Percentiles rank a stretch among this genome's conserved stretches.
Conservation (phyloP, 495 filamentous ascomycete genomes). For the Aspergillus diversus region DNA sequence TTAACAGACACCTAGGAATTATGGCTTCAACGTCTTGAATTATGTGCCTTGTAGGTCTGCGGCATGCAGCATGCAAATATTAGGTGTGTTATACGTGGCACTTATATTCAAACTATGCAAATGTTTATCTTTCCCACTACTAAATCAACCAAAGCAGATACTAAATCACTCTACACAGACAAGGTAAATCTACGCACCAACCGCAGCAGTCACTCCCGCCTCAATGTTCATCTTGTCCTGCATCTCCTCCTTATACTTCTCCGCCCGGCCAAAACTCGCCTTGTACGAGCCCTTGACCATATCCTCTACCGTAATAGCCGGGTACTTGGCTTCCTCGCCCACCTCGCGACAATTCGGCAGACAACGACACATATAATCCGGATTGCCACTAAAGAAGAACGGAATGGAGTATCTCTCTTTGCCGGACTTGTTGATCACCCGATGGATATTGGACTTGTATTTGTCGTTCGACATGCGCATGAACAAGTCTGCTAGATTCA, state of each 20-base stretch:
- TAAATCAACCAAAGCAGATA: background rate
- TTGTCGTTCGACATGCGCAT: slow-evolving; percentile 65
- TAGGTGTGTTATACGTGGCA: too few species aligned
- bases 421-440: slow-evolving; percentile 52
- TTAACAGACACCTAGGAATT: too few species aligned
- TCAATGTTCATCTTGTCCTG: slow-evolving; percentile 18
- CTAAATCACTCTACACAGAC: background rate
- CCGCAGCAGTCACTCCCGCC: slow-evolving; percentile 17
- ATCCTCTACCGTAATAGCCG: slow-evolving; percentile 48
- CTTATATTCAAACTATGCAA: too few species aligned
- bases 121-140: background rate
- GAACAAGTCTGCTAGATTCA: slow-evolving; percentile 61
- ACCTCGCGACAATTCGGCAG: slow-evolving; percentile 50
- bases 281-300: slow-evolving; percentile 39
- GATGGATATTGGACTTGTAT: slow-evolving; percentile 58
- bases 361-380: slow-evolving; percentile 56
- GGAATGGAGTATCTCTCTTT: slow-evolving; percentile 62
- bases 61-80: too few species aligned
- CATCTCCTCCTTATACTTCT: slow-evolving; percentile 37
- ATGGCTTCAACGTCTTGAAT: too few species aligned
- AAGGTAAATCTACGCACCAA: slow-evolving; percentile 23
- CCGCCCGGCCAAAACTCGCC: slow-evolving; percentile 40
- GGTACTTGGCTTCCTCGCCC: slow-evolving; percentile 48
- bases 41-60: too few species aligned
- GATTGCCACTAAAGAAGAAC: slow-evolving; percentile 62